Base-by-base conservation (phyloP, 345 rosid genomes). In the Angophora floribunda region DNA sequence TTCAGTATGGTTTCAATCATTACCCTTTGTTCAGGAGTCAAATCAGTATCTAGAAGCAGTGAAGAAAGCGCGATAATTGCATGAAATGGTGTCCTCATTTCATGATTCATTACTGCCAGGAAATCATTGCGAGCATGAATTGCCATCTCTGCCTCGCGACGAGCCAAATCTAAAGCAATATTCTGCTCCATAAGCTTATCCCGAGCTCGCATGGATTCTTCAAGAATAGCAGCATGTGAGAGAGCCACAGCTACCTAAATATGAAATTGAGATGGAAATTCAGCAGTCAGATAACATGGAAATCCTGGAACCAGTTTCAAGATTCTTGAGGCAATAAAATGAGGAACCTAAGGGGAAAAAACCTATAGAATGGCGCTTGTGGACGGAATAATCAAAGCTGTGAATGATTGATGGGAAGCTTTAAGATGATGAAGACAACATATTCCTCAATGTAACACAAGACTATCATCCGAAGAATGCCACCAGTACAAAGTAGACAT, bases 41-140 rank as follows among this genome's bases (percentile, higher is more conserved):
- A 91, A 86, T 94, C 98, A 26, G 99, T 96, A 92, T 97, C 99
- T 41, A 96, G 92, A 86, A 96, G 95, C 87, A 97, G 99, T 26
- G 99, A 96, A 84, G 98, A 97, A 59, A 96, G 87, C 51, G 99
- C 95, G 90, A 96, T 96, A 86, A 95, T 92, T 87, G 99, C 98
- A 91, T 96, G 98, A 95, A 95, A 96, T 44, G 98, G 98, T 55
- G 98, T 97, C 90, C 98, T 94, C 99, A 97, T 97, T 90, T 97
- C 99, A 89, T 96, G 99, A 94, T 96, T 97, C 99, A 97, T 96
- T 89, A 97, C 99, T 44, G 98, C 94, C 52, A 96, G 95, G 92
- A 96, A 97, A 91, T 97, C 99, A 89, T 97, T 97, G 88, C 97
- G 96, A 87, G 99, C 99, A 94, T 94, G 97, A 45, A 96, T 94